phyloP scores from a whole-genome alignment of 2,329 filamentous ascomycete species.

The Alternaria tenuissima region DNA sequence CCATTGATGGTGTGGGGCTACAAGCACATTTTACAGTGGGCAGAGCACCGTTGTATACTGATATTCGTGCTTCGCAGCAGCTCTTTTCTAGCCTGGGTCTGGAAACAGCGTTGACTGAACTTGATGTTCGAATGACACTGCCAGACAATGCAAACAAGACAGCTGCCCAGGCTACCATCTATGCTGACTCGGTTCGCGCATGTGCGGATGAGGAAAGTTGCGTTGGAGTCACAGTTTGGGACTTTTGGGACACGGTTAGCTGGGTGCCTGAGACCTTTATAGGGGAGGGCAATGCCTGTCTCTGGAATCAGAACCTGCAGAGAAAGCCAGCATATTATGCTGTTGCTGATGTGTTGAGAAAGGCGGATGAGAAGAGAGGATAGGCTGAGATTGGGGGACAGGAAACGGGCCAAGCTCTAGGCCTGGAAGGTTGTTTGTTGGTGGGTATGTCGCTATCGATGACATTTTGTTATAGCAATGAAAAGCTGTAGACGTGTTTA shows the following conservation, averaged over 20 bases:
- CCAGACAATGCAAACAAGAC: constrained; percentile 55
- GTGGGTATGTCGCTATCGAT: background rate
- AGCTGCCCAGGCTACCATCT: constrained; percentile 60
- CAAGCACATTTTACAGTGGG: constrained; percentile 69
- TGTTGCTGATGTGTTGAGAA: constrained; percentile 37
- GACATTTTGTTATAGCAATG: background rate
- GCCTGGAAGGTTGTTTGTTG: background rate
- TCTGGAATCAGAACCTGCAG: constrained; percentile 38
- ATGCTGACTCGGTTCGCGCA: constrained; percentile 49
- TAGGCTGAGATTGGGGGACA: background rate
- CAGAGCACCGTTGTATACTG: constrained; percentile 56
- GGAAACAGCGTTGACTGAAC: constrained; percentile 69
- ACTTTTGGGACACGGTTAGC: constrained; percentile 52
- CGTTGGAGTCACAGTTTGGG: constrained; percentile 54
- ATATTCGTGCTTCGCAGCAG: constrained; percentile 57
- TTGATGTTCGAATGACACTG: constrained; percentile 63
- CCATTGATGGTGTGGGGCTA: constrained; percentile 69
- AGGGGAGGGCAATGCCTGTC: constrained; percentile 47
- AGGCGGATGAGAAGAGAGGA: constrained; percentile 6
- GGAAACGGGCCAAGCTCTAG: background rate
- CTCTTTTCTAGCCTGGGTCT: constrained; percentile 62
- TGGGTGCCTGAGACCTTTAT: constrained; percentile 51
- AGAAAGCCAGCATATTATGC: constrained; percentile 50
- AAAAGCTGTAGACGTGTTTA: background rate
- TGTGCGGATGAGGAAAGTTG: constrained; percentile 49